Evolutionary conservation across 768 basidiomycete species (phyloP).

Genomic region (Floccularia luteovirens): DNA sequence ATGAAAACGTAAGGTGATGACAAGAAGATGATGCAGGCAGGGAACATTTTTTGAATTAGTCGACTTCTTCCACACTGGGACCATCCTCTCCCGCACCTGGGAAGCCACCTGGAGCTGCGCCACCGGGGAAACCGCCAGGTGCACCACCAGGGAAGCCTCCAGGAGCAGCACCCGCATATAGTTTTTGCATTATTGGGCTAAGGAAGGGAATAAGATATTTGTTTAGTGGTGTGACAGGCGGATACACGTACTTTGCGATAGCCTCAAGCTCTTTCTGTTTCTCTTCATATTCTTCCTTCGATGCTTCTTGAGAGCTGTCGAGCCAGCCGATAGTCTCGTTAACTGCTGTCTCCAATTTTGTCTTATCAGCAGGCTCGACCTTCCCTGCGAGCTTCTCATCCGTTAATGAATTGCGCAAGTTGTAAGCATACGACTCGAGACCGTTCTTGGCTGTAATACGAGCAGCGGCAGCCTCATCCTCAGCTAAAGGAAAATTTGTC

Average conservation of each 20-base stretch:
- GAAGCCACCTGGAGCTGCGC: conserved; percentile 57
- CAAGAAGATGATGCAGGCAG: conserved; percentile 7
- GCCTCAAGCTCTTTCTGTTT: conserved; percentile 91
- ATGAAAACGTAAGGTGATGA: conserved; percentile 11
- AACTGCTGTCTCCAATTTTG: conserved; percentile 73
- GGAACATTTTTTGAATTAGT: conserved; percentile 38
- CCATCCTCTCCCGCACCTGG: conserved; percentile 73
- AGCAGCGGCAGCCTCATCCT: conserved; percentile 80
- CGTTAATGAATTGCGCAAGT: conserved; percentile 81
- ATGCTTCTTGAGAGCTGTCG: conserved; percentile 80
- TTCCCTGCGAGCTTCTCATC: conserved; percentile 86
- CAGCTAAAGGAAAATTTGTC: conserved; percentile 34
- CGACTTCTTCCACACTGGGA: conserved; percentile 88
- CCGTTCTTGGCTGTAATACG: conserved; percentile 86
- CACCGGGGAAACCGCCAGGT: conserved; percentile 46
- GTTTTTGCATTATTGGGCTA: conserved; percentile 56
- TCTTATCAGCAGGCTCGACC: conserved; percentile 81
- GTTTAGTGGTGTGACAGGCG: not conserved
- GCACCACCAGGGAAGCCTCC: conserved; percentile 38
- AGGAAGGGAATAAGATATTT: conserved; percentile 7
- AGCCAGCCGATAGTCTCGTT: conserved; percentile 84
- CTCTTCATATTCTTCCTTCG: conserved; percentile 89
- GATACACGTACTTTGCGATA: conserved; percentile 49
- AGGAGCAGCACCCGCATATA: conserved; percentile 72
- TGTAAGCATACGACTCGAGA: conserved; percentile 93